Conservation (phyloP, 208 protist genomes). For the Crithidia brevicula region DNA sequence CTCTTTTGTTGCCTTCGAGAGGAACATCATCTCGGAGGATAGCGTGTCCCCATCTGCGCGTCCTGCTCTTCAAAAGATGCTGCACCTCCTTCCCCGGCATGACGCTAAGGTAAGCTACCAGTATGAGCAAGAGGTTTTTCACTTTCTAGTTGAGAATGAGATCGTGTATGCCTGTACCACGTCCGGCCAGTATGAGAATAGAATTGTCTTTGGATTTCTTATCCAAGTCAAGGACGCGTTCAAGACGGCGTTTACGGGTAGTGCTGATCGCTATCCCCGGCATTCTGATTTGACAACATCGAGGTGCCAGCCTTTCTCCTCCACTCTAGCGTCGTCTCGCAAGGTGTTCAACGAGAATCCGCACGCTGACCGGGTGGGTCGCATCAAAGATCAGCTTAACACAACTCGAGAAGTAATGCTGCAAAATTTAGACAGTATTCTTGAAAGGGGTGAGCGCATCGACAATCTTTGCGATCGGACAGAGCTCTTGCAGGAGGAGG, state of each 20-base stretch:
- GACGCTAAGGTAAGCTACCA: constrained; percentile 84
- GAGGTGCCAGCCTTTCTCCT: constrained; percentile 51
- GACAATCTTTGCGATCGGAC: constrained; percentile 83
- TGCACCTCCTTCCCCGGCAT: constrained; percentile 70
- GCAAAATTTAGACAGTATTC: constrained; percentile 82
- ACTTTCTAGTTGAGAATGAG: constrained; percentile 88
- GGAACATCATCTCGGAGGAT: constrained; percentile 54
- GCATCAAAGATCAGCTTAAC: constrained; percentile 77
- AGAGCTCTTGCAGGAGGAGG: constrained; percentile 63
- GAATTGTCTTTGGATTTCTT: constrained; percentile 74
- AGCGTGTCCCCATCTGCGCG: constrained; percentile 42
- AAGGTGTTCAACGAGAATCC: constrained; percentile 71
- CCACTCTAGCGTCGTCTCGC: constrained; percentile 36
- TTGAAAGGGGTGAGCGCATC: constrained; percentile 85
- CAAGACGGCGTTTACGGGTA: constrained; percentile 66
- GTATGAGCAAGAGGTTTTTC: constrained; percentile 70
- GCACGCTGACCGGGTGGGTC: constrained; percentile 66
- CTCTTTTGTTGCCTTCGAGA: constrained; percentile 59
- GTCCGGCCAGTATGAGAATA: constrained; percentile 49
- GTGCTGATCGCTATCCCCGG: constrained; percentile 49
- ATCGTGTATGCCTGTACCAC: constrained; percentile 81
- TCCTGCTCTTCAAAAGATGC: constrained; percentile 60
- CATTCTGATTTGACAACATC: constrained; percentile 44
- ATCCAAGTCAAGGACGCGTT: constrained; percentile 67
- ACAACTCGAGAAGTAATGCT: constrained; percentile 83